Evolutionary conservation across 768 basidiomycete genomes (phyloP).

Genomic region (Podaxis sp.): DNA sequence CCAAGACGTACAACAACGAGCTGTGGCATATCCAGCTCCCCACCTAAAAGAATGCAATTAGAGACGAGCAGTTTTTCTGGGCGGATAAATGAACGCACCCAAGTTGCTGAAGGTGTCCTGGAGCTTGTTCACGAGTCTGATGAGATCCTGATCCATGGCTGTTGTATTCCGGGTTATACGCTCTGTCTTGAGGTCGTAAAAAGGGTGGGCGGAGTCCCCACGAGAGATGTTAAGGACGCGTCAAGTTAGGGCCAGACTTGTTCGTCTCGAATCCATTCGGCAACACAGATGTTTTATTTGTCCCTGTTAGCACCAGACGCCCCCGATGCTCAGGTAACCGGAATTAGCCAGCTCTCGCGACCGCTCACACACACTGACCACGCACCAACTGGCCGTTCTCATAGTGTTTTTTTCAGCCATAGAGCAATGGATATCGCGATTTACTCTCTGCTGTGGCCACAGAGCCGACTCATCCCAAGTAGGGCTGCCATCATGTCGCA

Average conservation of each 20-base stretch:
- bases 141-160: constrained; percentile 92
- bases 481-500: background rate
- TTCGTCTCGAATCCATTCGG: background rate
- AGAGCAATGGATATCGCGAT: too few relatives aligned
- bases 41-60: constrained; percentile 46
- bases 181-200: background rate
- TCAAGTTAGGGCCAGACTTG: background rate
- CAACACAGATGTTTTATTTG: constrained; percentile 8
- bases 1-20: constrained; percentile 72
- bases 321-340: constrained; percentile 2
- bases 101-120: constrained; percentile 92
- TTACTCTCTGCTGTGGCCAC: too few relatives aligned
- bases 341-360: background rate
- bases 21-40: constrained; percentile 92
- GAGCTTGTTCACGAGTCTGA: constrained; percentile 91
- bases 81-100: constrained; percentile 47
- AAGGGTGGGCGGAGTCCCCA: constrained; percentile 9
- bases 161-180: background rate
- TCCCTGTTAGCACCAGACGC: constrained; percentile 1
- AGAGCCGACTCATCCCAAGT: too few relatives aligned
- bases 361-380: background rate
- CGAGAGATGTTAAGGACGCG: constrained; percentile 8
- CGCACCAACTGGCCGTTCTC: background rate
- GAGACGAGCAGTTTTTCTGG: constrained; percentile 11
- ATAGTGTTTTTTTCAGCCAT: background rate